A percentile compares a stretch with the other conserved stretches of the same genome.
phyloP scores from a whole-genome alignment of 2,329 filamentous ascomycete genomes.

The Colletotrichum australisinense region DNA sequence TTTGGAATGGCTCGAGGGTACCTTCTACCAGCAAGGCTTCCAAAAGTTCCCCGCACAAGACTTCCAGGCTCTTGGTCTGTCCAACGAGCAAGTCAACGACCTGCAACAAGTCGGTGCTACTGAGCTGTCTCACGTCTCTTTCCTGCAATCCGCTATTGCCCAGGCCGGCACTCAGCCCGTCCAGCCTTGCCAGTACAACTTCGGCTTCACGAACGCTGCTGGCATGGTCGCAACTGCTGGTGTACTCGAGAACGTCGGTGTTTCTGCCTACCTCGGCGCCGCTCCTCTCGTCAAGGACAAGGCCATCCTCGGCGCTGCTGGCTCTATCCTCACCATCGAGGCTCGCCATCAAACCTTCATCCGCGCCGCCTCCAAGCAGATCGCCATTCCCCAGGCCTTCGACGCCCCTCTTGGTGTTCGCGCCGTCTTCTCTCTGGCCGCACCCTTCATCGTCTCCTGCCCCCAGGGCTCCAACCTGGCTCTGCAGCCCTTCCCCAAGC shows the following conservation, averaged over 20 bases:
- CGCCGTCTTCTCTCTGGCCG: constrained; percentile 79
- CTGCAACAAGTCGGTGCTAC: constrained; percentile 43
- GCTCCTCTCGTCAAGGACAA: constrained; percentile 71
- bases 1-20: constrained; percentile 79
- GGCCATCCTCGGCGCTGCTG: constrained; percentile 73
- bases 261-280: constrained; percentile 80
- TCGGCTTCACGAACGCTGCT: constrained; percentile 73
- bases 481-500: constrained; percentile 71
- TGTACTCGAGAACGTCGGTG: constrained; percentile 78
- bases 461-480: constrained; percentile 73
- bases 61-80: constrained; percentile 73
- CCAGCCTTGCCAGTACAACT: constrained; percentile 78
- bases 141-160: constrained; percentile 70
- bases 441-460: constrained; percentile 78
- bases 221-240: constrained; percentile 77
- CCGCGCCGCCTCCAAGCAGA: constrained; percentile 66
- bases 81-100: constrained; percentile 61
- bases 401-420: constrained; percentile 76
- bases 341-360: constrained; percentile 80
- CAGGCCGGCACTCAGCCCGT: constrained; percentile 74
- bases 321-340: constrained; percentile 78
- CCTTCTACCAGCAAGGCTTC: constrained; percentile 80
- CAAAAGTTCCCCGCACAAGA: constrained; percentile 72
- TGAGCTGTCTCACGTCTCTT: constrained; percentile 63
- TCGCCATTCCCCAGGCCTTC: constrained; percentile 75